Evolutionary conservation across 129 eudicot genomes (phyloP).

Genomic region (Centella asiatica): DNA sequence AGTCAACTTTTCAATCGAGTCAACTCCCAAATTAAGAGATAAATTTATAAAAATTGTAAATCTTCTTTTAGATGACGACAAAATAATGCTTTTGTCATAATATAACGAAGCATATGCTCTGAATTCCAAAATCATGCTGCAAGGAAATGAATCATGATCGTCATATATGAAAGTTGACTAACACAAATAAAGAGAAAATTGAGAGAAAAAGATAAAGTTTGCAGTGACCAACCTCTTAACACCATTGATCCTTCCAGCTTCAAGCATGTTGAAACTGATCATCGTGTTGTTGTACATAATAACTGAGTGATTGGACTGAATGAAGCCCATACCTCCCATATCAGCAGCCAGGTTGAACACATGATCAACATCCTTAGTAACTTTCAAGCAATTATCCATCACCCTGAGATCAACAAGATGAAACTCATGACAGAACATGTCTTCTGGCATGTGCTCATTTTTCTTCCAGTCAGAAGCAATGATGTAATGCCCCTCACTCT

Average conservation of each 20-base stretch:
- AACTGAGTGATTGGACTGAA: conserved; percentile 97
- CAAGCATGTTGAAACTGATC: conserved; percentile 99
- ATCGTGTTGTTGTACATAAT: conserved; percentile 94
- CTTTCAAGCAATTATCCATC: conserved; percentile 97
- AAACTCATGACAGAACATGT: conserved; percentile 96
- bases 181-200: too few relatives aligned
- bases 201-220: conserved; percentile 1
- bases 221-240: conserved; percentile 60
- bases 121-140: neutral
- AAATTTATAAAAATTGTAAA: neutral
- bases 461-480: conserved; percentile 99
- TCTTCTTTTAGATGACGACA: neutral
- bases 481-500: conserved; percentile 95
- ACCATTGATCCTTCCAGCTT: conserved; percentile 82
- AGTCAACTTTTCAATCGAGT: too few relatives aligned
- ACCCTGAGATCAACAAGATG: conserved; percentile 96
- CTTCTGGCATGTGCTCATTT: conserved; percentile 98
- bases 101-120: neutral
- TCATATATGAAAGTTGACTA: too few relatives aligned
- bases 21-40: too few relatives aligned
- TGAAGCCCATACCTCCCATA: conserved; percentile 99
- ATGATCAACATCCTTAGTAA: conserved; percentile 81
- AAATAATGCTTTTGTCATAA: neutral
- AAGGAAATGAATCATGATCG: too few relatives aligned
- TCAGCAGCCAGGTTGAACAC: conserved; percentile 98